Evolutionary conservation across 495 filamentous ascomycete species (phyloP), one percentile per base, ranked within the genome.

Genomic region (Podospora australis): DNA sequence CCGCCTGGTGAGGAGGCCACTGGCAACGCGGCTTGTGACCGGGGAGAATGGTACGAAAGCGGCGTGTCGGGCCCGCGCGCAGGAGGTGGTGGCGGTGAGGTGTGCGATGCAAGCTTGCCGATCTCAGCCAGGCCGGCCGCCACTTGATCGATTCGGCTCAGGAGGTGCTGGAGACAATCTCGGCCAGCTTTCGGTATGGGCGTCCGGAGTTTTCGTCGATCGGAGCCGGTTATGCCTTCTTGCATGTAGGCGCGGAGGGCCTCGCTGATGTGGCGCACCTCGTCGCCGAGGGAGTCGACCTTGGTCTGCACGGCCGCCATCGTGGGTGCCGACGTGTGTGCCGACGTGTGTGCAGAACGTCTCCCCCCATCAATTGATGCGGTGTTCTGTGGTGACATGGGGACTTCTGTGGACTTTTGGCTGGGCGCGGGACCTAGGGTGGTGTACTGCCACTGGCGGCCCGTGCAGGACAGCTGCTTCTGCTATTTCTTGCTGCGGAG

Each of bases 141-240:
- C 25, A 60, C 52, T 38, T 53, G 39, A n/a, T 57, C 57, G 44
- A 65, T 48, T 17, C 57, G 50, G 21, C 43, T 53, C 13, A 65
- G 25, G 10, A 63, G 16, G 10, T 58, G 47, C 14, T 52, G 45
- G 22, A 65, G 32, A 32, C 60, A 43, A 6, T 63, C 57, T 23
- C 57, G 47, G 13, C 42, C 57, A 14, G 52, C 57, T 44, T 61
- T 60, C 6, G 60, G 54, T 20, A 23, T 50, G 1, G 59, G 59
- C 42, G 54, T 52, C 45, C 63, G 59, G 29, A 65, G 57, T 29
- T 58, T 56, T 45, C n/a, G n/a, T n/a, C n/a, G n/a, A n/a, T n/a
- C n/a, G n/a, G n/a, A n/a, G n/a, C n/a, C 59, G 57, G 6, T 45
- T 26, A 13, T 43, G 22, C 6, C 30, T 6, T 54, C 23, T 13